Conservation (phyloP, 2,329 filamentous ascomycete species). For the Xylariaceae sp. region DNA sequence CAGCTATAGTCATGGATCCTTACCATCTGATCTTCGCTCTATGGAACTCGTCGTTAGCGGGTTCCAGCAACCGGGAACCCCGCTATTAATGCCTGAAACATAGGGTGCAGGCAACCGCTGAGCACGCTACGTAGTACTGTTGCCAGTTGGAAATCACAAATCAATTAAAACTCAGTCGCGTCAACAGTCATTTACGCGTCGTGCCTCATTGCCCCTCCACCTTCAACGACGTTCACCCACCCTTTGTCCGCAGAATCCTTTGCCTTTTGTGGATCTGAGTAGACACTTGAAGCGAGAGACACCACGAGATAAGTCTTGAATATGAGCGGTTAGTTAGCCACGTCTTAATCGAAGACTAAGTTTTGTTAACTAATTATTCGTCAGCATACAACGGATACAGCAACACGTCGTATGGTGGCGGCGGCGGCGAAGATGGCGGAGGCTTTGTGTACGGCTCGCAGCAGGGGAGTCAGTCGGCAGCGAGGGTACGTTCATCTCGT, state of each 20-base stretch:
- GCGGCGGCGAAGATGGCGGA: constrained; percentile 56
- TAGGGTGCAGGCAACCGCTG: too few relatives aligned
- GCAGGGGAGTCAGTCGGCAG: constrained; percentile 46
- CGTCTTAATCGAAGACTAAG: background rate
- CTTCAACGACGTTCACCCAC: constrained; percentile 2
- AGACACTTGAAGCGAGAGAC: too few relatives aligned
- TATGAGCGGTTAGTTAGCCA: constrained; percentile 13
- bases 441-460: constrained; percentile 61
- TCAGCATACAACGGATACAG: constrained; percentile 48
- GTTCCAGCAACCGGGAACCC: background rate
- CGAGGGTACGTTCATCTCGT: constrained; percentile 21
- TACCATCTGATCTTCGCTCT: too few relatives aligned
- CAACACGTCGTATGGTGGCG: constrained; percentile 41
- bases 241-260: background rate
- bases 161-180: constrained; percentile 20
- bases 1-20: too few relatives aligned
- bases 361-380: background rate
- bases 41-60: background rate
- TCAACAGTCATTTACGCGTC: constrained; percentile 21
- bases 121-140: too few relatives aligned
- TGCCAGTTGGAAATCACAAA: constrained; percentile 3
- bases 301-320: too few relatives aligned
- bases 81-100: background rate
- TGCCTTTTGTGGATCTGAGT: too few relatives aligned
- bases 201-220: constrained; percentile 4